A percentile compares a stretch with the other conserved stretches of the same genome.
Conservation (phyloP, 805 yeast genomes). For the Teunomyces aglyptinius region DNA sequence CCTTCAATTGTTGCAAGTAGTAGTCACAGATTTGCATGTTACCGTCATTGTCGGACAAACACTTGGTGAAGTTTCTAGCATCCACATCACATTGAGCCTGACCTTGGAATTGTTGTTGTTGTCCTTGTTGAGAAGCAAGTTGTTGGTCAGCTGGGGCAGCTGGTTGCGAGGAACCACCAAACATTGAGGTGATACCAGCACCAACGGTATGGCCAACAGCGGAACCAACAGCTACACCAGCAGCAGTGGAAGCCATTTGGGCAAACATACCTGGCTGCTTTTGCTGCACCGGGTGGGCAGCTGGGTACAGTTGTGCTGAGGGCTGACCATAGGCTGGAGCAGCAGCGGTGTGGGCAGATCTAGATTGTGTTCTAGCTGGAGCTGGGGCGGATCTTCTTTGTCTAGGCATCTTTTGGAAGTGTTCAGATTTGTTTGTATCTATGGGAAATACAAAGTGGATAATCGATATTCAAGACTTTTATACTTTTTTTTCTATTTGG, state of each 20-base stretch:
- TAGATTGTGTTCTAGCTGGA: slow-evolving; percentile 46
- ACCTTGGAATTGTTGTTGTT: slow-evolving; percentile 35
- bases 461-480: neutral
- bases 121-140: slow-evolving; percentile 35
- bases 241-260: slow-evolving; percentile 98
- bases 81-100: slow-evolving; percentile 78
- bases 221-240: slow-evolving; percentile 99
- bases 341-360: slow-evolving; percentile 79
- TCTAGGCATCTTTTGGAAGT: slow-evolving; percentile 39
- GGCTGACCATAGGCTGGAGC: slow-evolving; percentile 33
- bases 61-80: slow-evolving; percentile 93
- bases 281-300: slow-evolving; percentile 52
- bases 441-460: neutral
- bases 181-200: slow-evolving; percentile 87
- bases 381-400: slow-evolving; percentile 54
- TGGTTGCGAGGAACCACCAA: slow-evolving; percentile 60
- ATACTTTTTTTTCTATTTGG: slow-evolving; percentile 1
- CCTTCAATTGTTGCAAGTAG: slow-evolving; percentile 95
- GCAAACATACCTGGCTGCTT: slow-evolving; percentile 81
- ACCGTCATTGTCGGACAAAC: slow-evolving; percentile 90
- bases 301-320: slow-evolving; percentile 25
- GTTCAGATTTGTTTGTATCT: neutral
- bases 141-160: slow-evolving; percentile 52
- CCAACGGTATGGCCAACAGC: slow-evolving; percentile 96
- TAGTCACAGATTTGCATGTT: slow-evolving; percentile 96